Percentiles rank a stretch among this genome's conserved stretches.
These are phyloP conservation scores for Paecilomyces dactylethromorphus DNA, from an alignment of 2,329 filamentous ascomycete species.

Conservation along the genomic window DNA sequence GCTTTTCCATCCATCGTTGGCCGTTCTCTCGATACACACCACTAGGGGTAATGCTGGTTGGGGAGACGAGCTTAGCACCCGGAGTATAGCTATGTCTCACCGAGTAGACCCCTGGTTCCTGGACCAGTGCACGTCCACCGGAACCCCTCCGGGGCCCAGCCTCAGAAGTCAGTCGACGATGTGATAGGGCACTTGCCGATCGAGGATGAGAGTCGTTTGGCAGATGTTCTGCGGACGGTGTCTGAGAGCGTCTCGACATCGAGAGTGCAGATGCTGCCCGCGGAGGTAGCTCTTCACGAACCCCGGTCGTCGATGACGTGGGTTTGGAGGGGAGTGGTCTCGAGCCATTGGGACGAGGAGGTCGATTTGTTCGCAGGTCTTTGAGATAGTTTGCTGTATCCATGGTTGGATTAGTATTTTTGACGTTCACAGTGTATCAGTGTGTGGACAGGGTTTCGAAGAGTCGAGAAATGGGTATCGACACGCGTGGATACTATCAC, in stretches of 20 bases:
- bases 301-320: conserved; percentile 17
- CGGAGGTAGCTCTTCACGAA: conserved; percentile 26
- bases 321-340: conserved; percentile 51
- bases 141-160: conserved; percentile 18
- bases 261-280: conserved; percentile 39
- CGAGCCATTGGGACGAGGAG: conserved; percentile 53
- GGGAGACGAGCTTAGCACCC: conserved; percentile 22
- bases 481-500: conserved; percentile 9
- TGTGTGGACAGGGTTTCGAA: neutral
- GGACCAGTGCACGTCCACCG: conserved; percentile 31
- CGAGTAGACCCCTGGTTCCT: conserved; percentile 26
- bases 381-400: conserved; percentile 51
- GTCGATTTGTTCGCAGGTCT: conserved; percentile 52
- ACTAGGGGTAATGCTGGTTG: conserved; percentile 27
- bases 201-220: conserved; percentile 23
- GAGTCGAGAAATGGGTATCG: conserved; percentile 6
- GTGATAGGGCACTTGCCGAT: conserved; percentile 34
- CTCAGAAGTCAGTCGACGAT: conserved; percentile 27
- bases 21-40: conserved; percentile 48
- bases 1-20: conserved; percentile 50
- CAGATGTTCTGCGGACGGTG: conserved; percentile 10
- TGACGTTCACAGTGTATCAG: conserved; percentile 12
- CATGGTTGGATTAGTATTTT: conserved; percentile 2
- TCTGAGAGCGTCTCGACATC: conserved; percentile 20
- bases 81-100: conserved; percentile 32